Evolutionary conservation across 768 basidiomycete genomes (phyloP).

Genomic region (Leccinum ochraceum): DNA sequence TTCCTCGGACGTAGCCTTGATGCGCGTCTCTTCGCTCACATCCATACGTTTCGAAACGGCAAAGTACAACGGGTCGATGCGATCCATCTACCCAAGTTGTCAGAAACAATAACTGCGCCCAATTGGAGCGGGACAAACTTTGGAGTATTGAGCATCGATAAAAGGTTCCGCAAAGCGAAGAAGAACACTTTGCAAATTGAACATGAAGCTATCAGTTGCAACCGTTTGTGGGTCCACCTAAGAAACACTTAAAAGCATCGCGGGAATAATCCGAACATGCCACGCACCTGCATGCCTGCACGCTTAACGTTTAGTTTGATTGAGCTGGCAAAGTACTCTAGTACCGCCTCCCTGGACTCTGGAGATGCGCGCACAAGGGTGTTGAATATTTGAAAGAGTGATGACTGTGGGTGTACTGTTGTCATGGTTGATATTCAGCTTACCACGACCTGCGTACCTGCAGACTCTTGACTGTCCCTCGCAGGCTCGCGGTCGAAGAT

Average conservation of each 20-base stretch:
- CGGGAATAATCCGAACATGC: background rate
- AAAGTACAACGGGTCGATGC: slow-evolving; percentile 84
- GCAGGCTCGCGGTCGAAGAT: slow-evolving; percentile 79
- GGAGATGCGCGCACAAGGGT: slow-evolving; percentile 82
- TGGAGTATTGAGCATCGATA: slow-evolving; percentile 88
- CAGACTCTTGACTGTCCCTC: slow-evolving; percentile 82
- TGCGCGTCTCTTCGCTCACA: slow-evolving; percentile 86
- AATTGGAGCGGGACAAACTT: slow-evolving; percentile 48
- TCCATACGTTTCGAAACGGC: slow-evolving; percentile 71
- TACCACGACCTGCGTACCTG: slow-evolving; percentile 51
- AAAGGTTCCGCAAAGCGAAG: slow-evolving; percentile 91
- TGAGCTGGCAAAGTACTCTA: slow-evolving; percentile 78
- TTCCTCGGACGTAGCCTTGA: slow-evolving; percentile 90
- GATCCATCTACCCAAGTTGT: slow-evolving; percentile 65
- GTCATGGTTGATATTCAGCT: background rate
- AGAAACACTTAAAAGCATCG: background rate
- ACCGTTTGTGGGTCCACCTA: slow-evolving; percentile 86
- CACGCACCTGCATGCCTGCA: slow-evolving; percentile 83
- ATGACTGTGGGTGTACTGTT: slow-evolving; percentile 36
- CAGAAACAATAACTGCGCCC: slow-evolving; percentile 1
- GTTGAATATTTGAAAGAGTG: slow-evolving; percentile 88
- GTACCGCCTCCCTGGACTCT: slow-evolving; percentile 74
- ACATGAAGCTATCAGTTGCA: slow-evolving; percentile 89
- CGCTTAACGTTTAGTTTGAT: slow-evolving; percentile 79
- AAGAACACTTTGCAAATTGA: slow-evolving; percentile 82